Conservation (phyloP, 2,329 filamentous ascomycete genomes). For the Beauveria sp. region DNA sequence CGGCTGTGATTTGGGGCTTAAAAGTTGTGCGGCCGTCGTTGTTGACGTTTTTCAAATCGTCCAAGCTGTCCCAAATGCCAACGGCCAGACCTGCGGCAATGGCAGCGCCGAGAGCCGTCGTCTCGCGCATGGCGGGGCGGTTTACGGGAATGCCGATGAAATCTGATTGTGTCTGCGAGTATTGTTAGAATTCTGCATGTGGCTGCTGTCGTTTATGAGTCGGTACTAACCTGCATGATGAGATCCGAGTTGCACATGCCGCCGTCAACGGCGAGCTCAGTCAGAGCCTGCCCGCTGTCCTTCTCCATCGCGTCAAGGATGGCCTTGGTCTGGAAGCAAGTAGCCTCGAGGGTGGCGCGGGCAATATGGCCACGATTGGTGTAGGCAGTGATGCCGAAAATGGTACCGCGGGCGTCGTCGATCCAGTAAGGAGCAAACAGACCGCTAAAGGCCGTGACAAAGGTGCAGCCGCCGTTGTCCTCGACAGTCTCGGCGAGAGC, state of each 20-base stretch:
- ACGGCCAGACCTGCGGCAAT: conserved; percentile 76
- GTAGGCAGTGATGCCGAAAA: conserved; percentile 71
- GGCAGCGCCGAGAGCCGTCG: conserved; percentile 71
- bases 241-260: conserved; percentile 77
- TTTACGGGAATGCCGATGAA: conserved; percentile 73
- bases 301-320: conserved; percentile 76
- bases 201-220: background rate
- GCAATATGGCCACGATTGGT: conserved; percentile 72
- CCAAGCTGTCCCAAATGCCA: conserved; percentile 65
- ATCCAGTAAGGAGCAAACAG: conserved; percentile 82
- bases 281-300: conserved; percentile 65
- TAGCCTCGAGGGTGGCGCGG: conserved; percentile 71
- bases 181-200: conserved; percentile 17
- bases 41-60: conserved; percentile 66
- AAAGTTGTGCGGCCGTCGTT: conserved; percentile 61
- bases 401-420: conserved; percentile 72
- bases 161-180: conserved; percentile 74
- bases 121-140: conserved; percentile 75
- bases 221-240: conserved; percentile 56
- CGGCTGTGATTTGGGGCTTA: conserved; percentile 53
- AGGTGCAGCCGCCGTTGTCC: conserved; percentile 68
- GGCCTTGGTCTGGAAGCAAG: conserved; percentile 76
- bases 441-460: conserved; percentile 75
- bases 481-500: conserved; percentile 40
- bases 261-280: conserved; percentile 72